A percentile compares a stretch with the other conserved stretches of the same genome.
Evolutionary conservation across 2,329 filamentous ascomycete genomes (phyloP).

Genomic region (Rutstroemia sp.): DNA sequence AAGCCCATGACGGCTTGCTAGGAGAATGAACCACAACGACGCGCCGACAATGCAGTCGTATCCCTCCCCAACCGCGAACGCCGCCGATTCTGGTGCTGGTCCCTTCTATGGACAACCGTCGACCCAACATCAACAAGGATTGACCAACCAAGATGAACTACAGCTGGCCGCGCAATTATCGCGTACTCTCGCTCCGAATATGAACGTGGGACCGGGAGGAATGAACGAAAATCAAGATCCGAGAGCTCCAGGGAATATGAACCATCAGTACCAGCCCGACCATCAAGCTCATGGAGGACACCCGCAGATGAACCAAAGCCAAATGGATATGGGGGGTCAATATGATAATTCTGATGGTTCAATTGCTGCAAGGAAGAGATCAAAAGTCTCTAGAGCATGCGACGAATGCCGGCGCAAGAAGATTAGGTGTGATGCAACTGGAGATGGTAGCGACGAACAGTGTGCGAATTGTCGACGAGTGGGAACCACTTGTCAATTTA

Average conservation of each 20-base stretch:
- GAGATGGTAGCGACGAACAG: conserved; percentile 63
- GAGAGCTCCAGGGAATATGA: conserved; percentile 29
- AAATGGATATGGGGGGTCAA: conserved; percentile 37
- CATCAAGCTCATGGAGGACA: conserved; percentile 19
- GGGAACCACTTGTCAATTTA: conserved; percentile 74
- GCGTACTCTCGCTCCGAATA: conserved; percentile 37
- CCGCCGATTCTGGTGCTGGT: conserved; percentile 20
- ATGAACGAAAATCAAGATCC: conserved; percentile 33
- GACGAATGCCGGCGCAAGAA: conserved; percentile 87
- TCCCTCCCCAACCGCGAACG: conserved; percentile 25
- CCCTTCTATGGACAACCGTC: conserved; percentile 24
- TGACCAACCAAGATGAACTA: conserved; percentile 30
- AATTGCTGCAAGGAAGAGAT: conserved; percentile 58
- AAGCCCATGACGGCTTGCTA: conserved; percentile 16
- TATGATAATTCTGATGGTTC: conserved; percentile 39
- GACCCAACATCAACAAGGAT: conserved; percentile 21
- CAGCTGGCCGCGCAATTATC: conserved; percentile 37
- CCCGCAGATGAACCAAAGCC: conserved; percentile 15
- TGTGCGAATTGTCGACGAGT: conserved; percentile 78
- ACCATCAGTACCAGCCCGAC: conserved; percentile 30
- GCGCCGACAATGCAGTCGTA: conserved; percentile 28
- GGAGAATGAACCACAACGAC: conserved; percentile 18
- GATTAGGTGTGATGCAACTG: conserved; percentile 78
- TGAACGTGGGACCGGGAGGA: conserved; percentile 32
- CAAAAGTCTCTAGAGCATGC: conserved; percentile 81